Base-by-base conservation (phyloP, 2,329 filamentous ascomycete genomes). In the Venturia carpophila region DNA sequence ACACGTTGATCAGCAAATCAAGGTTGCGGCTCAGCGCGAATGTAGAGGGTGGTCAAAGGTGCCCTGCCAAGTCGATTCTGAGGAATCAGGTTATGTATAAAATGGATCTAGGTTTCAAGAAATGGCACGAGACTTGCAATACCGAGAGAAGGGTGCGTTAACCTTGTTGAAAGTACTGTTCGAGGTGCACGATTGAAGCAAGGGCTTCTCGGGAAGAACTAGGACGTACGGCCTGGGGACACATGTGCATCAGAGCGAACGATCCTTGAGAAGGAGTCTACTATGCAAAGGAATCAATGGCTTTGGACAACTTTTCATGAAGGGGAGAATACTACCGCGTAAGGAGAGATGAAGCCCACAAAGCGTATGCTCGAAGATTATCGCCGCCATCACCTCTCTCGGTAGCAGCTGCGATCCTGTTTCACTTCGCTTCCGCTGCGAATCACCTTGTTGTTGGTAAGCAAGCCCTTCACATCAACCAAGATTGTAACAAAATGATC, bases 1-100 rank as follows among this genome's bases (percentile, higher is more conserved):
- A 58, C 52, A 58, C 24, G 52, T 19, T 37, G 52, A 27, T 24
- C 52, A 58, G 17, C 52, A 37, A 58, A n/a, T 58, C 52, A 58
- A 24, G 37, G 15, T 0, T 11, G 52, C 30, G 27, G 30, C 30
- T 58, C 52, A 58, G 52, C 27, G 30, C 30, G 19, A 37, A 37
- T 37, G 37, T n/a, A 37, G 52, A 37, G 52, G 52, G 52, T 27
- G 37, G 17, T 21, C 52, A 15, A 37, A 37, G n/a, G 6, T 58
- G 52, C 52, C 52, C 27, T 39, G 15, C 27, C 30, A 58, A n/a
- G 9, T 19, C 30, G 15, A 9, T 37, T 34, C 30, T 58, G 17
- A 37, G n/a, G 30, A 27, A 58, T 58, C 37, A 30, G 52, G 24
- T 27, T 58, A 37, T 58, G 19, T 13, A 34, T 17, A 37, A 10